Base-by-base conservation (phyloP, 805 yeast genomes). In the Starmerella ratchasimensis region DNA sequence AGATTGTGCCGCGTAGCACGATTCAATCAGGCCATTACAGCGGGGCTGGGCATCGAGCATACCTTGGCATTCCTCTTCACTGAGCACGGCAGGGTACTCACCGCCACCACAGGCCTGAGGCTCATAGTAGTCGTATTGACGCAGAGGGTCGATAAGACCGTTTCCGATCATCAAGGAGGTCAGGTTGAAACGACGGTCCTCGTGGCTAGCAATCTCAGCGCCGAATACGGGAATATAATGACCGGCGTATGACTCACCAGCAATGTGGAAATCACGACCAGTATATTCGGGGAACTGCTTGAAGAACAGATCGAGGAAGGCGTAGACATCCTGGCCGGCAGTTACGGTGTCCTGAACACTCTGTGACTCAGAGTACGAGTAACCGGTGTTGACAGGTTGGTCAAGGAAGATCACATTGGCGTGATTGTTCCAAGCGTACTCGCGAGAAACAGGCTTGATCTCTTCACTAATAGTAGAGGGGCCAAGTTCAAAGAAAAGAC, bases 61-160 rank as follows among this genome's bases (percentile, higher is more conserved):
- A 20, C 63, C 61, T 37, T 70, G 69, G 65, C 96, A 84, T 54
- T 78, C 76, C 45, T 77, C 84, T 34, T 78, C 82, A 26, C 71
- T 62, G 47, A 84, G 64, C 4, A 83, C 82, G 13, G 86, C 65
- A 27, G 80, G 78, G 49, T 70, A 74, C 28, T 94, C 95, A 49
- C 94, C 94, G 53, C 74, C 67, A 46, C 94, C 94, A 63, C 95
- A 84, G 11, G 94, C 94, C 95, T 83, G 84, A 59, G 93, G 93
- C 56, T 78, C 76, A 58, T 78, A 81, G 60, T 72, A 71, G 45
- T 71, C 72, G 60, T 77, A 76, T 62, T 82, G 94, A 45, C 72
- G 68, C 56, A 79, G 69, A 8, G 93, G 77, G 61, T 84, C 94
- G 27, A 93, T 80, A 50, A 83, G 71, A 38, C 95, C 95, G 57